phyloP scores from a whole-genome alignment of 2,329 filamentous ascomycete species.

The Talaromyces pinophilus region DNA sequence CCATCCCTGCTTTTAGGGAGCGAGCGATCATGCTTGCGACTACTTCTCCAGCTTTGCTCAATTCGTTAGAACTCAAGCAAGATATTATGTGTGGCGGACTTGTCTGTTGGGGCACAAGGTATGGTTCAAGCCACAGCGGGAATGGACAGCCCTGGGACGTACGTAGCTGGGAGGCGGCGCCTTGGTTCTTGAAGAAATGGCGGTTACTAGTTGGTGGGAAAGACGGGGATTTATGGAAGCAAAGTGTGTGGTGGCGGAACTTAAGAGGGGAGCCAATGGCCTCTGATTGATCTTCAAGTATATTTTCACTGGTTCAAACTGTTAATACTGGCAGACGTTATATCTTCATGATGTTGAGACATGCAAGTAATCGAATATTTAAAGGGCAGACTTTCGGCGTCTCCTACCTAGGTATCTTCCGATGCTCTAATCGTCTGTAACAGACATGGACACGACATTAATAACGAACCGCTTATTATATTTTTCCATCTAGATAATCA shows the following conservation, averaged over 20 bases:
- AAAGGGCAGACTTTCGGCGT: neutral
- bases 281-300: neutral
- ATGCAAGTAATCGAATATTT: neutral
- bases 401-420: too few relatives aligned
- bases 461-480: too few relatives aligned
- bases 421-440: too few relatives aligned
- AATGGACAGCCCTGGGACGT: conserved; percentile 44
- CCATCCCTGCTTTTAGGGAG: conserved; percentile 19
- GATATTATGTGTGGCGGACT: conserved; percentile 23
- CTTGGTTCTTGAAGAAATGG: conserved; percentile 40
- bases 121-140: conserved; percentile 27
- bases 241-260: conserved; percentile 19
- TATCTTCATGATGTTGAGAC: neutral
- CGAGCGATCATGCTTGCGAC: conserved; percentile 19
- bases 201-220: conserved; percentile 10
- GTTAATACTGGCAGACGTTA: neutral
- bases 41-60: conserved; percentile 16
- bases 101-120: conserved; percentile 21
- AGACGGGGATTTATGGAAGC: conserved; percentile 13
- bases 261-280: neutral
- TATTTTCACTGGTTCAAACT: neutral
- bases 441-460: too few relatives aligned
- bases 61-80: conserved; percentile 22
- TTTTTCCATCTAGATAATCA: too few relatives aligned
- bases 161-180: conserved; percentile 31